These are phyloP conservation scores for Candida cerambycidarum DNA, from an alignment of 805 yeast species.

Conservation along the genomic window DNA sequence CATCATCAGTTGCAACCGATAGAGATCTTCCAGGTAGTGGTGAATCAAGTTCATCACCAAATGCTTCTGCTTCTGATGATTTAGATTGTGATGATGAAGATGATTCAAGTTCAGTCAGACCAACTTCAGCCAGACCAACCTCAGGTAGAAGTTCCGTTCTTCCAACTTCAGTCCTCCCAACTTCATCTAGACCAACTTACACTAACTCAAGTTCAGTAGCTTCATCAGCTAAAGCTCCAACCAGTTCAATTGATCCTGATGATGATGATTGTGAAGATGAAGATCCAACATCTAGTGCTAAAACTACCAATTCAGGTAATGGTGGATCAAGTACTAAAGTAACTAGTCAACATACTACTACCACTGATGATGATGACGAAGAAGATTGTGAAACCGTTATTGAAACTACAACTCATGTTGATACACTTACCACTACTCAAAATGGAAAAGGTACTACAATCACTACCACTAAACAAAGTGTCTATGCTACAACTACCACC, in stretches of 20 bases:
- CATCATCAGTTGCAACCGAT: background rate
- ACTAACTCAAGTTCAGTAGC: constrained; percentile 1
- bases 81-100: constrained; percentile 16
- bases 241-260: constrained; percentile 10
- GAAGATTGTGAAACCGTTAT: constrained; percentile 10
- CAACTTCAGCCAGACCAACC: constrained; percentile 7
- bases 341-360: constrained; percentile 9
- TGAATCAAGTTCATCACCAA: too few relatives aligned
- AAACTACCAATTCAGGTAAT: background rate
- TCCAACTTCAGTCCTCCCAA: constrained; percentile 3
- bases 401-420: background rate
- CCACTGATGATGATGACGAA: constrained; percentile 16
- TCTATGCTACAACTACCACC: constrained; percentile 2
- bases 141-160: background rate
- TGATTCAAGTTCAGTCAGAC: too few relatives aligned
- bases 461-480: constrained; percentile 6
- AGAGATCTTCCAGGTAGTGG: constrained; percentile 12
- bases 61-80: constrained; percentile 18
- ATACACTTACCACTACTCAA: constrained; percentile 5
- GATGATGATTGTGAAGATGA: constrained; percentile 17
- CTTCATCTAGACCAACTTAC: too few relatives aligned
- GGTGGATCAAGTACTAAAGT: constrained; percentile 2
- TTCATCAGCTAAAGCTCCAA: background rate
- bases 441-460: constrained; percentile 9
- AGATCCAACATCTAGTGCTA: background rate